Conservation (phyloP, 495 filamentous ascomycete genomes). For the Podospora fimiseda region DNA sequence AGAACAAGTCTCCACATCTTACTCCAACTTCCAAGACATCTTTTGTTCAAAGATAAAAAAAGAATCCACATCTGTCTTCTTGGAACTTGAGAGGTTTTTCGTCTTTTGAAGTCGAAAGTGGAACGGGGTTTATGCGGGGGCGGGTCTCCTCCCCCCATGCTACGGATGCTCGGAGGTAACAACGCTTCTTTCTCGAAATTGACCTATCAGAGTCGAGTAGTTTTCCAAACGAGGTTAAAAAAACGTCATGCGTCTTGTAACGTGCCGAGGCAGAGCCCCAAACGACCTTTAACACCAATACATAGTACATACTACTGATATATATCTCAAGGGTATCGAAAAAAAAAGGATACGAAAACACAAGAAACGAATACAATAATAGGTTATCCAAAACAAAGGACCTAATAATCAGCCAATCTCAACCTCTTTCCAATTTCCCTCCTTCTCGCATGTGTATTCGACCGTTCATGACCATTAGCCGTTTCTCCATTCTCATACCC, state of each 20-base stretch:
- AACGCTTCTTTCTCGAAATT: no score
- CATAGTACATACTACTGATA: no score
- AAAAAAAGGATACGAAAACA: background rate
- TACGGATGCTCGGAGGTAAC: no score
- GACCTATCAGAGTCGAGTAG: background rate
- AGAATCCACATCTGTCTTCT: no score
- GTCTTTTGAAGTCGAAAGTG: background rate
- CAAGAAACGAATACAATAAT: no score
- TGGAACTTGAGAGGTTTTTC: background rate
- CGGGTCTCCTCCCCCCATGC: background rate
- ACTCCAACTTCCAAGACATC: no score
- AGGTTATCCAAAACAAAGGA: background rate
- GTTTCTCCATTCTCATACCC: constrained; percentile 36
- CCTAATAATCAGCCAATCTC: constrained; percentile 64
- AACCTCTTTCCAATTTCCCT: constrained; percentile 75
- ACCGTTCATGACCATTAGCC: constrained; percentile 40
- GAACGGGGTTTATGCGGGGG: background rate
- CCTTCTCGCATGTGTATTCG: constrained; percentile 44
- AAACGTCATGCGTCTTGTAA: no score
- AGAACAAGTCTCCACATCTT: no score
- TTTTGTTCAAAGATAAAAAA: no score
- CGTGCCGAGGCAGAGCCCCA: no score
- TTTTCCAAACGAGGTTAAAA: background rate
- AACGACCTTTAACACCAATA: no score
- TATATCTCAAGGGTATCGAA: background rate